Conservation (phyloP, 1,139 yeast species). For the Cylindricascospora bacillispora region DNA sequence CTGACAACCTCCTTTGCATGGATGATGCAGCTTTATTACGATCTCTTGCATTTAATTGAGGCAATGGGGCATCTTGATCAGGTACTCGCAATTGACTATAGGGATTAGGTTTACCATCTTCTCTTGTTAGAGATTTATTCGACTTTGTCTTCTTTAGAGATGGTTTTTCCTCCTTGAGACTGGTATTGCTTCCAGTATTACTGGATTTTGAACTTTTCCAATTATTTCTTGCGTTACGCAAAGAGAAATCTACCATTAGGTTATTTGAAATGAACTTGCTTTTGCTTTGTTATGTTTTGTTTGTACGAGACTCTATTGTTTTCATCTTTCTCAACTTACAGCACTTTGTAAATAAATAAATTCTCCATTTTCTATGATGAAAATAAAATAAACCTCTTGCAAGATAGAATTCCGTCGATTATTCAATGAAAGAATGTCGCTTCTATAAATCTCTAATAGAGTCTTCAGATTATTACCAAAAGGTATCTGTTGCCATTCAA, state of each 20-base stretch:
- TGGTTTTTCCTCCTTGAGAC: slow-evolving; percentile 6
- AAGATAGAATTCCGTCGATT: too few relatives aligned
- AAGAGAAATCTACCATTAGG: slow-evolving; percentile 25
- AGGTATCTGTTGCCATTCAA: not conserved
- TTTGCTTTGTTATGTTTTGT: too few relatives aligned
- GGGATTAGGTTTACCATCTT: too few relatives aligned
- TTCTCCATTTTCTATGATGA: too few relatives aligned
- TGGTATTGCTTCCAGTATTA: slow-evolving; percentile 2
- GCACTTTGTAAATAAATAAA: too few relatives aligned
- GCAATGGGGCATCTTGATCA: slow-evolving; percentile 17
- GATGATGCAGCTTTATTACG: slow-evolving; percentile 30
- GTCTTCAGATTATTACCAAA: too few relatives aligned
- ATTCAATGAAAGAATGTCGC: too few relatives aligned
- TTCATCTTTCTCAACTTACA: too few relatives aligned
- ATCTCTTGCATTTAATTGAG: slow-evolving; percentile 26
- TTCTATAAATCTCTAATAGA: too few relatives aligned
- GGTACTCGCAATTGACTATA: slow-evolving; percentile 20
- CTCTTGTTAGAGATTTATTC: slow-evolving; percentile 6
- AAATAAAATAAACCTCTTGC: too few relatives aligned
- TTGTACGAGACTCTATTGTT: too few relatives aligned
- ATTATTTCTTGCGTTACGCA: slow-evolving; percentile 22
- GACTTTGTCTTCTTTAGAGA: slow-evolving; percentile 9
- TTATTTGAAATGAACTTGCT: too few relatives aligned
- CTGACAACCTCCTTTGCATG: slow-evolving; percentile 30
- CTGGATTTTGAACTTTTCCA: slow-evolving; percentile 14